Percentiles rank a stretch among this genome's conserved stretches.
These are phyloP conservation scores for Picochlorum sp. DNA, from an alignment of 139 green algal genomes.

Conservation along the genomic window DNA sequence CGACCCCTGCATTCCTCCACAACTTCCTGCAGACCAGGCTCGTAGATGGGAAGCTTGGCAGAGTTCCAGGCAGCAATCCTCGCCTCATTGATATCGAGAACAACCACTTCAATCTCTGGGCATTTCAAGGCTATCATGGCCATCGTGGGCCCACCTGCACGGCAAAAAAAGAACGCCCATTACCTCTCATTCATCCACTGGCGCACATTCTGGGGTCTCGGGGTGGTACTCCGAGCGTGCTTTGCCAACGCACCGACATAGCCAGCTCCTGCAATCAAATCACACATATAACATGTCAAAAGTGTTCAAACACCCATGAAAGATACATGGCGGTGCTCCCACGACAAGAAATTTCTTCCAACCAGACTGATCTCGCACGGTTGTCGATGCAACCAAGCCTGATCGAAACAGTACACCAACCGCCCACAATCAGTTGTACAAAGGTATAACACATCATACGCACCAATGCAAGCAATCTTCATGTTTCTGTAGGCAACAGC, in stretches of 20 bases:
- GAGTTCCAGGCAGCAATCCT: conserved; percentile 92
- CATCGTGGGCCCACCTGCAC: conserved; percentile 57
- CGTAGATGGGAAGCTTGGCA: conserved; percentile 96
- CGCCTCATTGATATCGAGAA: conserved; percentile 84
- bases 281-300: not conserved
- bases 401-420: too few relatives aligned
- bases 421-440: too few relatives aligned
- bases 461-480: conserved; percentile 30
- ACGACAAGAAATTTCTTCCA: too few relatives aligned
- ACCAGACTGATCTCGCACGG: too few relatives aligned
- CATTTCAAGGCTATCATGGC: conserved; percentile 91
- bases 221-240: not conserved
- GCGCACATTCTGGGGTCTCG: too few relatives aligned
- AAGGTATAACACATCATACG: not conserved
- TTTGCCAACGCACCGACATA: conserved; percentile 1
- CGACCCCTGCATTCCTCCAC: conserved; percentile 64
- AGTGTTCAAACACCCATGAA: not conserved
- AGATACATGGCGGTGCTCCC: not conserved
- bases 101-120: conserved; percentile 88
- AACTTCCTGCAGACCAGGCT: conserved; percentile 93
- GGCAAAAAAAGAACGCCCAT: conserved; percentile 5
- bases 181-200: too few relatives aligned
- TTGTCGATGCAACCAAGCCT: too few relatives aligned
- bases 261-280: not conserved
- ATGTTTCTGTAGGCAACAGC: conserved; percentile 1